These are phyloP conservation scores for Cornus suecica DNA, from an alignment of 148 eudicot species.

Conservation along the genomic window DNA sequence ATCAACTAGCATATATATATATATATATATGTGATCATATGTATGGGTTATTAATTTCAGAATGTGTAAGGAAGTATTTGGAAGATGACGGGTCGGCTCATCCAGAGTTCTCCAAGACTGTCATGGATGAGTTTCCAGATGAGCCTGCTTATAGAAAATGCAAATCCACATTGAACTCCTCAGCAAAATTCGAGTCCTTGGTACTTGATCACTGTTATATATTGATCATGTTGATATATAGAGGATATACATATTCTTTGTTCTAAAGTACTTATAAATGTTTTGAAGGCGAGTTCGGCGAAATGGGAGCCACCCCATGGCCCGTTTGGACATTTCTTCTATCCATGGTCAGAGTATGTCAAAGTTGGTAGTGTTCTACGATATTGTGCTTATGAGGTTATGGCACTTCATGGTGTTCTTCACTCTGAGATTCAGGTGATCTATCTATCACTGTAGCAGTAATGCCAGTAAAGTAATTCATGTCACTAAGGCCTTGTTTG, in stretches of 20 bases:
- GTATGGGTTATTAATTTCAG: constrained; percentile 21
- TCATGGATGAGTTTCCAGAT: constrained; percentile 54
- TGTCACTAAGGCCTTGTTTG: too few species aligned
- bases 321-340: constrained; percentile 43
- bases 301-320: constrained; percentile 87
- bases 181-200: constrained; percentile 47
- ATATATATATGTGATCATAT: neutral
- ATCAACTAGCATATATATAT: too few species aligned
- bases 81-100: constrained; percentile 39
- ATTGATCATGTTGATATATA: neutral
- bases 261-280: too few species aligned
- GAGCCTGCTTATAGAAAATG: constrained; percentile 65
- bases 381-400: constrained; percentile 60
- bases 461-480: too few species aligned
- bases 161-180: constrained; percentile 43
- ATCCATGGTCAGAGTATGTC: constrained; percentile 69
- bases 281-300: constrained; percentile 43
- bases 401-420: constrained; percentile 68
- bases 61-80: constrained; percentile 55
- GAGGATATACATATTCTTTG: too few species aligned
- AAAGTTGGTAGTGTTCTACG: constrained; percentile 55
- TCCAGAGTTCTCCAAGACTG: constrained; percentile 35
- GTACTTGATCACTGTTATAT: constrained; percentile 19
- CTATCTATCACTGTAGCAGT: neutral
- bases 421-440: constrained; percentile 68